Base-by-base conservation (phyloP, 1,284 basidiomycete species). In the Cystobasidium pallidum region DNA sequence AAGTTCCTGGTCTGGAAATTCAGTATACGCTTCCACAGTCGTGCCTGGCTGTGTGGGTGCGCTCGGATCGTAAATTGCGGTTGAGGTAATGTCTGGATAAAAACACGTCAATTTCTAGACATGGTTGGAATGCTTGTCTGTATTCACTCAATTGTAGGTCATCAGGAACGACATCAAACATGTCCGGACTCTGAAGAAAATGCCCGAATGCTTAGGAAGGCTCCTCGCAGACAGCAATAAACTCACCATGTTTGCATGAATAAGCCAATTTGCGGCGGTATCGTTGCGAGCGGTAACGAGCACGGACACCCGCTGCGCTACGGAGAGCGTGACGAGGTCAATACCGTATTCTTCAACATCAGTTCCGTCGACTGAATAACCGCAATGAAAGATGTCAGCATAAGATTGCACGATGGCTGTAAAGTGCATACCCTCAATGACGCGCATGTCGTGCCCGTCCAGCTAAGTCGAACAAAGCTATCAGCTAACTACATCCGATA, bases 241-340 rank as follows among this genome's bases (percentile, higher is more conserved):
- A 7, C 55, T 47, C n/a, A 57, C 91, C 86, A 97, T 91, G 83
- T 92, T 91, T 28, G 91, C 89, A 79, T 94, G 92, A 74, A 99
- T 87, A 52, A 86, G 87, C 87, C 89, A 98, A 84, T 97, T 96
- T 24, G 85, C 82, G 17, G 83, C 83, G 0, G 91, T 89, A 77
- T 93, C 91, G 81, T 94, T 92, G 70, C 90, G 87, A 11, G 95
- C 93, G 24, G 88, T 89, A 61, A 97, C 91, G 58, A 97, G 87
- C 62, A 98, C 83, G 0, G 92, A 94, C 82, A 94, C 96, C n/a
- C 94, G 88, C 81, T 98, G 94, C 0, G 94, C 94, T 57, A 90
- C 91, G 4, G 91, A 85, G 72, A 96, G 75, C 51, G 87, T 85
- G 64, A 97, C 77, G 39, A 88, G 80, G 78, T 91, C 88, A 72